phyloP scores from a whole-genome alignment of 73 alveolate genomes.

The Uronychia setigera region DNA sequence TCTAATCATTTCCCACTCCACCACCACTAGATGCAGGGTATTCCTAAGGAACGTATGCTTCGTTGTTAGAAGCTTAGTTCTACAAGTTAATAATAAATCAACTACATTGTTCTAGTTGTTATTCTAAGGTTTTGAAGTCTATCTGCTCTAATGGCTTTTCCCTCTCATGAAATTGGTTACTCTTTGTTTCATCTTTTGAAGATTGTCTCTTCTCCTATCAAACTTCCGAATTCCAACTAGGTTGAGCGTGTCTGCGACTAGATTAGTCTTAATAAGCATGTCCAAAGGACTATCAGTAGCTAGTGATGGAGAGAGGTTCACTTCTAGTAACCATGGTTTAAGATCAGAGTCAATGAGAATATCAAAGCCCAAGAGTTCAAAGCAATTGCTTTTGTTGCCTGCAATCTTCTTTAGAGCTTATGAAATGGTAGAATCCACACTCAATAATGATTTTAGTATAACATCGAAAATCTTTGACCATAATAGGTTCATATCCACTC shows the following conservation, averaged over 20 bases:
- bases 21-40: background rate
- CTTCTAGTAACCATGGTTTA: constrained; percentile 93
- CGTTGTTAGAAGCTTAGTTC: background rate
- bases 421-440: constrained; percentile 28
- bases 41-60: background rate
- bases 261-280: constrained; percentile 73
- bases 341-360: constrained; percentile 69
- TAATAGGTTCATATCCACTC: constrained; percentile 55
- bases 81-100: too few species aligned
- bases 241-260: constrained; percentile 81
- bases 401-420: constrained; percentile 15
- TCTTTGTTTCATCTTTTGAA: constrained; percentile 57
- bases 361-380: constrained; percentile 73
- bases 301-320: constrained; percentile 84
- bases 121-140: background rate
- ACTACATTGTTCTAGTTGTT: background rate
- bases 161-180: constrained; percentile 54
- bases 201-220: constrained; percentile 74
- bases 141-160: constrained; percentile 10
- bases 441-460: constrained; percentile 59
- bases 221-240: constrained; percentile 70
- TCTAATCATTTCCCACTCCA: background rate
- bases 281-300: constrained; percentile 86
- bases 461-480: constrained; percentile 77
- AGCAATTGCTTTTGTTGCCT: constrained; percentile 43